These are phyloP conservation scores for Naematelia encephala DNA, from an alignment of 768 basidiomycete genomes.

Conservation along the genomic window DNA sequence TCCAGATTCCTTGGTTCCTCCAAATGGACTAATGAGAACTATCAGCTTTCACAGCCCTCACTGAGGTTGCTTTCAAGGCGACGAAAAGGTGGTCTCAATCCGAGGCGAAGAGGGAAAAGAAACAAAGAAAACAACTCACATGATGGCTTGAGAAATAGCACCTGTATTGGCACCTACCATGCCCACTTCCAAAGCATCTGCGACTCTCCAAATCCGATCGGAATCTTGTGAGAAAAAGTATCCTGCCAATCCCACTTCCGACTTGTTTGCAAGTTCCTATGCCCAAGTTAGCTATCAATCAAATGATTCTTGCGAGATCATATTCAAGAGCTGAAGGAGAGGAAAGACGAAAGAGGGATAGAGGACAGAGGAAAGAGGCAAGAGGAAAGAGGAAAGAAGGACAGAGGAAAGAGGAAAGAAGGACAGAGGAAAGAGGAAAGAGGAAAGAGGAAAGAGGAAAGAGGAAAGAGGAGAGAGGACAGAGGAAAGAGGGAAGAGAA, in stretches of 20 bases:
- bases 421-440: background rate
- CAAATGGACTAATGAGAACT: conserved; percentile 24
- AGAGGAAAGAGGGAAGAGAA: background rate
- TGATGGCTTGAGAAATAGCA: conserved; percentile 42
- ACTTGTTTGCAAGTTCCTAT: conserved; percentile 68
- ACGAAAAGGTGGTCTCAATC: background rate
- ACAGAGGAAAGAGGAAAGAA: background rate
- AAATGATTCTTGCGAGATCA: too few relatives aligned
- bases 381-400: background rate
- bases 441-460: too few relatives aligned
- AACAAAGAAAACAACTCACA: conserved; percentile 25
- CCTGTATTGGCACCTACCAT: conserved; percentile 59
- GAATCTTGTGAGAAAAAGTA: conserved; percentile 90
- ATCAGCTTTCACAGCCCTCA: background rate
- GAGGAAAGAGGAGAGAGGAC: too few relatives aligned
- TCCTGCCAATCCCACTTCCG: conserved; percentile 82
- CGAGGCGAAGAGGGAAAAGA: background rate
- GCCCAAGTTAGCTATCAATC: too few relatives aligned
- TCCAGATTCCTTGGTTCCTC: conserved; percentile 65
- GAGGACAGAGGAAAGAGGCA: too few relatives aligned
- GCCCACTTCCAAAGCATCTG: conserved; percentile 89
- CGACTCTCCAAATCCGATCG: conserved; percentile 87
- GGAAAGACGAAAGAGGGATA: background rate
- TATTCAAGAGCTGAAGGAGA: too few relatives aligned
- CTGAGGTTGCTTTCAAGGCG: background rate